Base-by-base conservation (phyloP, 1,139 yeast species). In the Ogataea hybrid region DNA sequence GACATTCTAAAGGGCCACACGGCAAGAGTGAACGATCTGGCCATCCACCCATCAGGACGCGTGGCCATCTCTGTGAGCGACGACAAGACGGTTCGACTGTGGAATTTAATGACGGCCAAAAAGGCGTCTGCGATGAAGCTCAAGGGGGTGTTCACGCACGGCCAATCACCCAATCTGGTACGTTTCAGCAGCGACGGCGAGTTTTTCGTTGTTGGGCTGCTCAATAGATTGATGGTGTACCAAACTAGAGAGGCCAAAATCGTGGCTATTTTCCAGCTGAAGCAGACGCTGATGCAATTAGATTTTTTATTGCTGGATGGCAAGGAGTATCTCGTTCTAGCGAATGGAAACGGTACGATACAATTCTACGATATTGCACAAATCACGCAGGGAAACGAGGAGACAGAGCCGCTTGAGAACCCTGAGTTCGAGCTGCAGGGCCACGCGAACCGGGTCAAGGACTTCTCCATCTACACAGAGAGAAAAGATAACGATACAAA, bases 71-170 rank as follows among this genome's bases (percentile, higher is more conserved):
- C 95, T 45, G 96, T 88, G 5, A 87, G 95, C 38, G 80, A 77
- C 32, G 98, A 92, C 64, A 77, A 77, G 49, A 84, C 95, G 8
- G 73, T 94, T 29, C 73, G 94, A 57, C 71, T 92, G 48, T 92
- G 98, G 98, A 92, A 92, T 61, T 70, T 94, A 54, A 89, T 92
- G 97, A 90, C 97, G 3, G 95, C 89, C n/a, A 86, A 87, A 60
- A 90, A 89, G 65, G 97, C 98, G 6, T 90, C 96, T 2, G 73
- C 79, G 8, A 69, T 89, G 61, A 88, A 84, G 57, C 70, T 90
- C 42, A 81, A 76, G 56, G 86, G 86, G 35, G 81, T 72, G 49
- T 78, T 75, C 52, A 77, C 77, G 45, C 65, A 74, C 54, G 82
- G 90, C 33, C 84, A 82, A 62, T 65, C 69, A 46, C 86, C 85